These are phyloP conservation scores for Taphrina betulina DNA, from an alignment of 1,139 yeast species.

Conservation along the genomic window DNA sequence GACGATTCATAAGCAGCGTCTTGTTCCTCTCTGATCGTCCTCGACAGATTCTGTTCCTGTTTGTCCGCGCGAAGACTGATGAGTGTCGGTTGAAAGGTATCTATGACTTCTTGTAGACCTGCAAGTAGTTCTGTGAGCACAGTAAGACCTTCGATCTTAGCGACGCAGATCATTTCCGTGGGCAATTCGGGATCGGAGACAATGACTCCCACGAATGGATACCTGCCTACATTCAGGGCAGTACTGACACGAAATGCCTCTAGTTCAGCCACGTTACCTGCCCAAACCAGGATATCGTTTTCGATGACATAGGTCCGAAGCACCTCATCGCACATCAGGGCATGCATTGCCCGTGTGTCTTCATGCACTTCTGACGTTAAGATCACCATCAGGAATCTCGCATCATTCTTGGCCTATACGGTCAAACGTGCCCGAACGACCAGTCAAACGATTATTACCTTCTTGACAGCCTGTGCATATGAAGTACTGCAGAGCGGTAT, in stretches of 20 bases:
- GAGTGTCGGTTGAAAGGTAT: constrained; percentile 40
- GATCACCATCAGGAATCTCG: constrained; percentile 69
- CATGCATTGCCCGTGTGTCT: constrained; percentile 58
- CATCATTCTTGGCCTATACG: constrained; percentile 51
- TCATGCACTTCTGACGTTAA: constrained; percentile 74
- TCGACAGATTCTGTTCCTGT: constrained; percentile 60
- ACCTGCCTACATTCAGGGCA: constrained; percentile 66
- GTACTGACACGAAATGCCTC: constrained; percentile 85
- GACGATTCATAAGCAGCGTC: constrained; percentile 75
- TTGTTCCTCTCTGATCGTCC: constrained; percentile 68
- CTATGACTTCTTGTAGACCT: constrained; percentile 42
- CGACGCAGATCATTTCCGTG: constrained; percentile 56
- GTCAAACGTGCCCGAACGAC: too few species aligned
- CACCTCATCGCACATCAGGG: constrained; percentile 54
- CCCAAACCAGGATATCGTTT: constrained; percentile 70
- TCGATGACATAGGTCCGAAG: constrained; percentile 48
- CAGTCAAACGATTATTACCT: neutral
- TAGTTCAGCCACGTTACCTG: constrained; percentile 74
- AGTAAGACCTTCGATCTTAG: constrained; percentile 62
- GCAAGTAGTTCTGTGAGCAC: constrained; percentile 42
- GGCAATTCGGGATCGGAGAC: constrained; percentile 50
- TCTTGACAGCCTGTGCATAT: constrained; percentile 36
- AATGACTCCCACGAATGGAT: constrained; percentile 76
- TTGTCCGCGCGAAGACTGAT: constrained; percentile 54
- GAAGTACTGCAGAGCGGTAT: constrained; percentile 52